Base-by-base conservation (phyloP, 106 monocot species). In the Acorus gramineus region DNA sequence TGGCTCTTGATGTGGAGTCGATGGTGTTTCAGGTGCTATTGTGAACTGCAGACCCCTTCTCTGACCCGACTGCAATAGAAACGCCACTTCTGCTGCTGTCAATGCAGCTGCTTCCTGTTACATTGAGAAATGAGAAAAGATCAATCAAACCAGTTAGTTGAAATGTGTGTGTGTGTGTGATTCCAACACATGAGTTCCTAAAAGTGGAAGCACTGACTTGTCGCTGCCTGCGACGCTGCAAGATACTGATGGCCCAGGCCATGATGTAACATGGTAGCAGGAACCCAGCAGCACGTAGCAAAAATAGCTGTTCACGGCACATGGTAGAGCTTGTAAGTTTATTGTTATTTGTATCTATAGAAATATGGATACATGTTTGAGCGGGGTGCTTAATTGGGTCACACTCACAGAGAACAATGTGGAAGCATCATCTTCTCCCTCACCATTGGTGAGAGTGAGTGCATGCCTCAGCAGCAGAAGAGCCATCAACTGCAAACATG, bases 391-490 rank as follows among this genome's bases (percentile, higher is more conserved):
- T 28, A 28, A 28, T 28, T 28, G 11, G 7, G 12, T 64, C 3
- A 5, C 0, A 76, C 80, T 80, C 68, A 93, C 93, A 47, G 93
- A 89, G 66, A 93, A 86, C 11, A 71, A 68, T 13, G 85, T 81
- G 49, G 88, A 89, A 10, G 85, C 81, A 68, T 86, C 84, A 61
- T 92, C 88, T 44, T 84, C 86, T 52, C 65, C 87, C 61, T 80
- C 84, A 67, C 59, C 78, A 49, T 74, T 73, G 7, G 84, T 82
- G 48, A 87, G 71, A 53, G 73, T 67, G 62, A 92, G 60, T 10
- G 87, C 87, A 75, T 84, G 81, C 74, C 82, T 92, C 67, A 87
- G 68, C 46, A 87, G 50, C 57, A 92, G 60, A 64, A 87, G 82
- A 73, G 77, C 84, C 71, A 92, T 77, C 55, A 92, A 69, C 92